Conservation (phyloP, 441 rosid genomes). For the Adansonia rubrostipa region DNA sequence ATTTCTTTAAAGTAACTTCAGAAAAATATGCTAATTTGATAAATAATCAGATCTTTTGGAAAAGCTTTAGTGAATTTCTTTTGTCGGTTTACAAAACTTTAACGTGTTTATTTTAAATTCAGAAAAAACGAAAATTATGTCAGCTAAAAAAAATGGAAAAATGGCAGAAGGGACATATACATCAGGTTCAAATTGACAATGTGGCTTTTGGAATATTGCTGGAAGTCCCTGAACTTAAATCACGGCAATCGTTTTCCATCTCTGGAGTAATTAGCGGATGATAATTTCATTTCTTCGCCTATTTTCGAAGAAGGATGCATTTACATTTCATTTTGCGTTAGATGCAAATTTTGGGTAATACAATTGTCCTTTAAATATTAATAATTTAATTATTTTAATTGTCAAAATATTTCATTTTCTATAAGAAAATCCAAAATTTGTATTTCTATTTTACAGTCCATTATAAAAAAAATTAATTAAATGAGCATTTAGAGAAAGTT, state of each 20-base stretch:
- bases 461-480: background rate
- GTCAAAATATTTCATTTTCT: background rate
- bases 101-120: background rate
- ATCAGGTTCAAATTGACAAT: background rate
- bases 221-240: background rate
- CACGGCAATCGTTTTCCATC: conserved; percentile 15
- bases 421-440: background rate
- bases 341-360: background rate
- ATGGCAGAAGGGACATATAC: background rate
- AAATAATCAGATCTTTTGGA: background rate
- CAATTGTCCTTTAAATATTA: background rate
- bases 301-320: background rate
- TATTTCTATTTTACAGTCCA: background rate
- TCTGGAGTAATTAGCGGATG: background rate
- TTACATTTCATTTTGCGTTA: background rate
- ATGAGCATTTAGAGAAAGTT: background rate
- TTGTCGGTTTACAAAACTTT: background rate
- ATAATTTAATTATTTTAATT: background rate
- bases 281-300: background rate
- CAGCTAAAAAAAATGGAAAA: too few relatives aligned
- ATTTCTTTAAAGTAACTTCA: background rate
- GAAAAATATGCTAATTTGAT: background rate
- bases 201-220: conserved; percentile 2
- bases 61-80: too few relatives aligned
- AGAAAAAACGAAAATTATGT: too few relatives aligned